These are phyloP conservation scores for Solanum phureja DNA, from an alignment of 257 asterid genomes.

Conservation along the genomic window DNA sequence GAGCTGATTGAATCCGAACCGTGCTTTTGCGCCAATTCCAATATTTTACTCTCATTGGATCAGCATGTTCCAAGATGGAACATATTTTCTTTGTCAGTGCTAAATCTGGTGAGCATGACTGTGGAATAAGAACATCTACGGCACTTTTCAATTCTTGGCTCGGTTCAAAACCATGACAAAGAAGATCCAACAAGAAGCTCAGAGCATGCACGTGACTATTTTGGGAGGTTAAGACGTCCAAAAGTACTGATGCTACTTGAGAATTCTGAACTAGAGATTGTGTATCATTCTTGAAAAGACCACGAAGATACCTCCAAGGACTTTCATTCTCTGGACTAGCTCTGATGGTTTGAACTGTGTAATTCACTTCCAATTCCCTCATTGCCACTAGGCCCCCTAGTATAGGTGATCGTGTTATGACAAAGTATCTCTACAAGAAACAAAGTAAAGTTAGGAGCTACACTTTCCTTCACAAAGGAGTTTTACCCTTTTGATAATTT, in stretches of 20 bases:
- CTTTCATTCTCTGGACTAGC: constrained; percentile 77
- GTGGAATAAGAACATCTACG: constrained; percentile 25
- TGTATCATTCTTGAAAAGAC: constrained; percentile 47
- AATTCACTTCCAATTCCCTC: constrained; percentile 77
- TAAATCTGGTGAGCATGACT: constrained; percentile 13
- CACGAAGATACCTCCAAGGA: constrained; percentile 94
- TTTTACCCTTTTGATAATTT: neutral
- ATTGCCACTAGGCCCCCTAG: constrained; percentile 56
- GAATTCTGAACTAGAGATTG: constrained; percentile 48
- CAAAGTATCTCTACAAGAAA: constrained; percentile 66
- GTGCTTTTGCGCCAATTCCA: constrained; percentile 84
- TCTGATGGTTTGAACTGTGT: constrained; percentile 56
- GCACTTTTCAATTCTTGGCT: constrained; percentile 50
- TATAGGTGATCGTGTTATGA: constrained; percentile 68
- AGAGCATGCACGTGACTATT: constrained; percentile 47
- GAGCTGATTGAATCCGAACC: constrained; percentile 11
- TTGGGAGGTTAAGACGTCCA: constrained; percentile 40
- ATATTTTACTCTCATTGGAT: constrained; percentile 69
- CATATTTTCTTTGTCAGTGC: constrained; percentile 34
- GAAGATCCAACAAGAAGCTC: constrained; percentile 73
- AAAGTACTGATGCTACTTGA: constrained; percentile 49
- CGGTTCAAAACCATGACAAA: constrained; percentile 43
- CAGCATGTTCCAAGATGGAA: constrained; percentile 44
- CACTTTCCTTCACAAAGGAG: neutral
- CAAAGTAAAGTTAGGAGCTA: neutral